phyloP scores from a whole-genome alignment of 1,284 basidiomycete species.

The Marasmius oreades region DNA sequence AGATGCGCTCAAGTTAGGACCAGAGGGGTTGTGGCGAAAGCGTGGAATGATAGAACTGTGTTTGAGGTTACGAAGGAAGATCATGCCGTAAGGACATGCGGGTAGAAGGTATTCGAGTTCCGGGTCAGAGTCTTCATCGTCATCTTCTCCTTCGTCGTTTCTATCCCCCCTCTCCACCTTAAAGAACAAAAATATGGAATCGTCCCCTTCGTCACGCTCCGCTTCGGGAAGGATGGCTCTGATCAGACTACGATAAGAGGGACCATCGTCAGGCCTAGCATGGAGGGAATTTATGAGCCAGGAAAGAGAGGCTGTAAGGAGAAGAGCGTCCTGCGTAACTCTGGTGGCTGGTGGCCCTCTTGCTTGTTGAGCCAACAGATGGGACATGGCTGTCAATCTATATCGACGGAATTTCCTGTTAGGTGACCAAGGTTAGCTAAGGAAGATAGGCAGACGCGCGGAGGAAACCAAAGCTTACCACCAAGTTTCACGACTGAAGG shows the following conservation, averaged over 20 bases:
- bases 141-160: neutral
- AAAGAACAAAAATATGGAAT: neutral
- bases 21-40: neutral
- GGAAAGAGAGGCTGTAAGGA: conserved; percentile 17
- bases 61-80: neutral
- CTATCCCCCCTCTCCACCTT: neutral
- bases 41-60: neutral
- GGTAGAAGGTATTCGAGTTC: no score
- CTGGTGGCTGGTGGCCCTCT: conserved; percentile 3
- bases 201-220: neutral
- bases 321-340: conserved; percentile 11
- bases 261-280: conserved; percentile 21
- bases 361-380: conserved; percentile 12
- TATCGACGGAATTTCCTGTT: conserved; percentile 16
- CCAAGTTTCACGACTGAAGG: conserved; percentile 13
- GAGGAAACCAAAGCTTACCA: conserved; percentile 16
- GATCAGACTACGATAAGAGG: conserved; percentile 17
- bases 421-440: no score
- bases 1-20: neutral
- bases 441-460: no score
- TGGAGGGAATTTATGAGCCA: conserved; percentile 24
- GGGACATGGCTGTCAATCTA: conserved; percentile 13
- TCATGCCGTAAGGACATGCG: neutral
- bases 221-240: conserved; percentile 15
- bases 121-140: no score